These are phyloP conservation scores for Hordeum pubiflorum DNA, from an alignment of 202 grass and related monocot genomes.

Conservation along the genomic window DNA sequence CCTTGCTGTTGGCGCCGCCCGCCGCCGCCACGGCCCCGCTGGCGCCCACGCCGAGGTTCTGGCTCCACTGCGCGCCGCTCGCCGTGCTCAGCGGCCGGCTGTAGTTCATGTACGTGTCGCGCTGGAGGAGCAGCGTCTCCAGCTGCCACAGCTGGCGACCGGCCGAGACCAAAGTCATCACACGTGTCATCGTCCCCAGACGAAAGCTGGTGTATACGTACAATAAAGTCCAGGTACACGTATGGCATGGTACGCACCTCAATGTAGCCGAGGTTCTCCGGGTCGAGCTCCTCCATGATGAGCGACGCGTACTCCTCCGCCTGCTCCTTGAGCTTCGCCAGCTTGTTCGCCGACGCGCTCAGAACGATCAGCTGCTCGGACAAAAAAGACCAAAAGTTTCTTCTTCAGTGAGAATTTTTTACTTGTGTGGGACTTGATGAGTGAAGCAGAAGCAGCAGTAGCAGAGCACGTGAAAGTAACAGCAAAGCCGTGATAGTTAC, in stretches of 20 bases:
- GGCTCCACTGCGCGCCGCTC: slow-evolving; percentile 91
- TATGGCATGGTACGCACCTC: slow-evolving; percentile 27
- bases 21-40: neutral
- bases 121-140: slow-evolving; percentile 84
- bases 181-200: slow-evolving; percentile 23
- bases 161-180: neutral
- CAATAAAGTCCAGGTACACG: neutral
- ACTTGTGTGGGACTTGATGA: neutral
- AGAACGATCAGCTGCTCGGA: slow-evolving; percentile 71
- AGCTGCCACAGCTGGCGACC: slow-evolving; percentile 81
- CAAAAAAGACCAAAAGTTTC: neutral
- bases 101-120: slow-evolving; percentile 99
- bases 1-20: neutral
- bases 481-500: neutral
- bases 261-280: slow-evolving; percentile 96
- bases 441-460: slow-evolving; percentile 7
- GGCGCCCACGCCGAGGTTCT: slow-evolving; percentile 50
- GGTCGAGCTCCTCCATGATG: slow-evolving; percentile 99
- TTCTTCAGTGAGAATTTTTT: neutral
- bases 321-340: slow-evolving; percentile 90
- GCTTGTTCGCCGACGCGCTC: slow-evolving; percentile 96
- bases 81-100: slow-evolving; percentile 84
- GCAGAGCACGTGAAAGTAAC: slow-evolving; percentile 5
- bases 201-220: neutral
- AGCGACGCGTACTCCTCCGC: slow-evolving; percentile 92